These are phyloP conservation scores for Trametes gibbosa DNA, from an alignment of 768 basidiomycete species.

Conservation along the genomic window DNA sequence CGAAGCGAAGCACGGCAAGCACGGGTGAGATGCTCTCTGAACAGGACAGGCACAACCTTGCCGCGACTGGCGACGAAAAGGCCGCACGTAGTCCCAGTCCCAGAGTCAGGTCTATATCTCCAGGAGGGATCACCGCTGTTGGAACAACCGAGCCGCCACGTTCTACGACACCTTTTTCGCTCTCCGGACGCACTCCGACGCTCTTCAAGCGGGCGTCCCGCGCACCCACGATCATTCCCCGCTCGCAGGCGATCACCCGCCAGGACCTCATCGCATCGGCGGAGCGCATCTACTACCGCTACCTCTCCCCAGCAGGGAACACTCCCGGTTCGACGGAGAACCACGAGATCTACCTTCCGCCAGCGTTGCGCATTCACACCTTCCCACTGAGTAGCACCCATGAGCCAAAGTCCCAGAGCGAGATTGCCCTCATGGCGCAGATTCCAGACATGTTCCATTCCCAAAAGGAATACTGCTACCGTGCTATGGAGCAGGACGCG, in stretches of 20 bases:
- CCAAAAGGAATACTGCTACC: slow-evolving; percentile 97
- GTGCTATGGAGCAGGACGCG: slow-evolving; percentile 93
- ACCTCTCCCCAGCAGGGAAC: slow-evolving; percentile 81
- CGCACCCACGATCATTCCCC: slow-evolving; percentile 92
- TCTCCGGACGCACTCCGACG: slow-evolving; percentile 72
- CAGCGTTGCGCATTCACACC: slow-evolving; percentile 83
- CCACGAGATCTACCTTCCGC: slow-evolving; percentile 97
- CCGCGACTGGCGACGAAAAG: slow-evolving; percentile 47
- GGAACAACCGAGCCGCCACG: slow-evolving; percentile 46
- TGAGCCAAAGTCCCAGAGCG: slow-evolving; percentile 67
- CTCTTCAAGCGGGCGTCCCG: slow-evolving; percentile 81
- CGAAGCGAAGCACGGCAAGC: slow-evolving; percentile 80
- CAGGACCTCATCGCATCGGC: slow-evolving; percentile 89
- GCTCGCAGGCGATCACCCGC: slow-evolving; percentile 86
- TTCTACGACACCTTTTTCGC: slow-evolving; percentile 77
- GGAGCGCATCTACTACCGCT: slow-evolving; percentile 94
- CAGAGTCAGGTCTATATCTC: slow-evolving; percentile 47
- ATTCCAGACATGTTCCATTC: slow-evolving; percentile 96
- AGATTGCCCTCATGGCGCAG: slow-evolving; percentile 77
- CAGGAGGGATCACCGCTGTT: slow-evolving; percentile 40
- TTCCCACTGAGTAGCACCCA: slow-evolving; percentile 81
- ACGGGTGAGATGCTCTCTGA: slow-evolving; percentile 71
- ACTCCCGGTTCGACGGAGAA: slow-evolving; percentile 79
- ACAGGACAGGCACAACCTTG: slow-evolving; percentile 66
- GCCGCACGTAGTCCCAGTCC: slow-evolving; percentile 61